A percentile compares a stretch with the other conserved stretches of the same genome.
Evolutionary conservation across 331 rosid genomes (phyloP).

Genomic region (Dryas integrifolia): DNA sequence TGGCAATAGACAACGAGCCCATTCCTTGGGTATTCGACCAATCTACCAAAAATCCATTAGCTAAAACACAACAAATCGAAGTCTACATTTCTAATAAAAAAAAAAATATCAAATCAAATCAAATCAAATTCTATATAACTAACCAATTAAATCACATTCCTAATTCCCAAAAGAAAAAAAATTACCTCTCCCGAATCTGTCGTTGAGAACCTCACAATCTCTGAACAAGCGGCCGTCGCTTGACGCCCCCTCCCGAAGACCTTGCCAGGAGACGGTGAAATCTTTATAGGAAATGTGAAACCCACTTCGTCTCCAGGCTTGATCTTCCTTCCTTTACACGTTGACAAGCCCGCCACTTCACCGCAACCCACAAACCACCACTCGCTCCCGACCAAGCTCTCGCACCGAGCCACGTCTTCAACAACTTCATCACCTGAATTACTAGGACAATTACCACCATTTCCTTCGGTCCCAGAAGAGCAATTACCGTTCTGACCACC

Average conservation of each 20-base stretch:
- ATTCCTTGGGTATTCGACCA: constrained; percentile 93
- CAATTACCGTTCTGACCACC: constrained; percentile 11
- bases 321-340: constrained; percentile 75
- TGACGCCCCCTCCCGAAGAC: constrained; percentile 58
- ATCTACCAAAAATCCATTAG: constrained; percentile 44
- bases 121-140: constrained; percentile 7
- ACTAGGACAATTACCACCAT: constrained; percentile 20
- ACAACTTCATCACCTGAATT: constrained; percentile 25
- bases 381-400: constrained; percentile 32
- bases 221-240: constrained; percentile 52
- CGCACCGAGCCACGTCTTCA: constrained; percentile 23
- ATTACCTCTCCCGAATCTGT: constrained; percentile 74
- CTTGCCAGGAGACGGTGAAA: constrained; percentile 57
- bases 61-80: constrained; percentile 19
- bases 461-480: constrained; percentile 17
- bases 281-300: constrained; percentile 59
- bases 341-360: constrained; percentile 67
- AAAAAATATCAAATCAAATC: no score
- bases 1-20: constrained; percentile 91
- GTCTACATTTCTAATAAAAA: background rate
- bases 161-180: background rate
- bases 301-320: constrained; percentile 62
- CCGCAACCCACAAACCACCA: constrained; percentile 80
- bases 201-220: constrained; percentile 78
- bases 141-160: background rate